Conservation (phyloP, 495 filamentous ascomycete species). For the Beverwykella pulmonaria region DNA sequence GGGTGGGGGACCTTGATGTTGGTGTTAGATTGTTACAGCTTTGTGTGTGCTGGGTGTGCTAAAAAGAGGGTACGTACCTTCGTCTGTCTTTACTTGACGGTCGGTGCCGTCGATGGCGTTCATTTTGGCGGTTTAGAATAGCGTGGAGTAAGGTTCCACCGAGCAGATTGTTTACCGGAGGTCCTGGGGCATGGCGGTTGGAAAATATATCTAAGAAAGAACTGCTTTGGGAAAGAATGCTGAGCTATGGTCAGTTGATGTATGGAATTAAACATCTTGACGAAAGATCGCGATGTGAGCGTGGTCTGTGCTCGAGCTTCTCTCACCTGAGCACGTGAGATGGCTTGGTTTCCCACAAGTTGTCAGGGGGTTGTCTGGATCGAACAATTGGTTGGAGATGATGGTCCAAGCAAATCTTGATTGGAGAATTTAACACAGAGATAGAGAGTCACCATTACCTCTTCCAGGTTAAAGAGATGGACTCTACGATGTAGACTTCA, state of each 20-base stretch:
- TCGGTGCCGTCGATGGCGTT: constrained; percentile 87
- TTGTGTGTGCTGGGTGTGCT: not conserved
- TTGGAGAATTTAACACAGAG: too few relatives aligned
- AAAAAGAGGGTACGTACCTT: constrained; percentile 46
- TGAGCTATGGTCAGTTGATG: not conserved
- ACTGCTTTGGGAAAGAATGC: not conserved
- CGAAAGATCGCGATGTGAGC: not conserved
- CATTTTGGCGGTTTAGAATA: constrained; percentile 54
- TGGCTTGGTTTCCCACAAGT: not conserved
- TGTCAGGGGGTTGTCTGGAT: too few relatives aligned
- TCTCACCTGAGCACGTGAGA: not conserved
- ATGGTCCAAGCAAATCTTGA: too few relatives aligned
- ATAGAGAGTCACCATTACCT: too few relatives aligned
- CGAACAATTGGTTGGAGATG: too few relatives aligned
- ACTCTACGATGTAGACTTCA: too few relatives aligned
- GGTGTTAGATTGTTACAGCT: not conserved
- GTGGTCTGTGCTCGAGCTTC: not conserved
- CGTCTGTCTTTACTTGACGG: constrained; percentile 67
- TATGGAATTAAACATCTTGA: not conserved
- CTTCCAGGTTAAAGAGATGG: too few relatives aligned
- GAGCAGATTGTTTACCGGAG: not conserved
- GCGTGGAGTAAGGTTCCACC: not conserved
- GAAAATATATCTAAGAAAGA: not conserved
- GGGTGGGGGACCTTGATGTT: constrained; percentile 64
- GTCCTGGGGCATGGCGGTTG: not conserved